These are phyloP conservation scores for Syncephalastrum sp. DNA, from an alignment of 371 early-diverging fungal species.

Conservation along the genomic window DNA sequence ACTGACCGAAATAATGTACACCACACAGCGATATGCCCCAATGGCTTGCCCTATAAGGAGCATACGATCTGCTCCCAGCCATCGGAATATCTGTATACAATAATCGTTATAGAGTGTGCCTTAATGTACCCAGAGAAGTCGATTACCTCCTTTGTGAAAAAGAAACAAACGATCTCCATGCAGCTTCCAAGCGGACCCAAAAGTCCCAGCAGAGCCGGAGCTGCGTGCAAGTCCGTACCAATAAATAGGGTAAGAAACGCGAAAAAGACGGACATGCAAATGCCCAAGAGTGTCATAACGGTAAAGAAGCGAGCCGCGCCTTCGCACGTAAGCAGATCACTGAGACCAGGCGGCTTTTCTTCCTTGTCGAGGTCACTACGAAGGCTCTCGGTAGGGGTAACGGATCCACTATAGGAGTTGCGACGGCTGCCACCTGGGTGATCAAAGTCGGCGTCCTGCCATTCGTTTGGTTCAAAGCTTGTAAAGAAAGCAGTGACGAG, in stretches of 20 bases:
- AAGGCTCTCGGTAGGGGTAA: neutral
- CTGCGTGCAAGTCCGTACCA: constrained; percentile 28
- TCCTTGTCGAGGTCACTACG: neutral
- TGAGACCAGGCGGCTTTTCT: constrained; percentile 13
- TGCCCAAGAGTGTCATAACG: constrained; percentile 24
- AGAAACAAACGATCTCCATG: constrained; percentile 34
- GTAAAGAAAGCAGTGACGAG: constrained; percentile 14
- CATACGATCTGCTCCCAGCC: constrained; percentile 27
- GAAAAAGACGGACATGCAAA: constrained; percentile 22
- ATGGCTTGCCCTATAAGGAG: constrained; percentile 24
- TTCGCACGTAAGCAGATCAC: constrained; percentile 20
- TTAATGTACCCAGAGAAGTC: neutral
- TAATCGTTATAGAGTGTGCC: neutral
- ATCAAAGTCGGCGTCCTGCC: neutral
- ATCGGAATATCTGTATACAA: constrained; percentile 17
- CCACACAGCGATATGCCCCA: constrained; percentile 21
- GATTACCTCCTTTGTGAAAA: constrained; percentile 32
- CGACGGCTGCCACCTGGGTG: neutral
- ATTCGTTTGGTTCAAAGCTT: constrained; percentile 14
- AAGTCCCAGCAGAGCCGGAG: constrained; percentile 25
- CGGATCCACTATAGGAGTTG: neutral
- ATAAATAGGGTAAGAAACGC: constrained; percentile 34
- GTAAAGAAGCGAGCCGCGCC: constrained; percentile 24
- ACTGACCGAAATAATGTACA: constrained; percentile 17
- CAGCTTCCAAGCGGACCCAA: constrained; percentile 37